Evolutionary conservation across 352 stramenopile genomes (phyloP).

Genomic region (Pythium aquatile): DNA sequence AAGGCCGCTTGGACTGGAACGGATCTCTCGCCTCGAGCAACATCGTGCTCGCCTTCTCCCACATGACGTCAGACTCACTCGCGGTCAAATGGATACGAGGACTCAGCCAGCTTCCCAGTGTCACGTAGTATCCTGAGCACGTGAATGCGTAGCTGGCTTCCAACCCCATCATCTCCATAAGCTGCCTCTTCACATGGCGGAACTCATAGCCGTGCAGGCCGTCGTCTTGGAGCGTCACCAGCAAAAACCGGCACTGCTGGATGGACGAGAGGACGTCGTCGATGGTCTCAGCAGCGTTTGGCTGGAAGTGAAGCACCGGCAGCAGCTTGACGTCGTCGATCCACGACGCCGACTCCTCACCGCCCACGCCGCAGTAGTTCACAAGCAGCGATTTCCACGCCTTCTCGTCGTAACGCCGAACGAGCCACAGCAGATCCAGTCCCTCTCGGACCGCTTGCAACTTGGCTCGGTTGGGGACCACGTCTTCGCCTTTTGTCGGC

Average conservation of each 20-base stretch:
- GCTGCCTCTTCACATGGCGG: neutral
- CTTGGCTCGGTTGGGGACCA: neutral
- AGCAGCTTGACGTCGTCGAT: conserved; percentile 29
- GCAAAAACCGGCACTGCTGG: conserved; percentile 10
- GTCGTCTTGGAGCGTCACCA: conserved; percentile 12
- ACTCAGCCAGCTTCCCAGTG: conserved; percentile 12
- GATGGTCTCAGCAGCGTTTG: conserved; percentile 8
- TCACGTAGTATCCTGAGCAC: conserved; percentile 4
- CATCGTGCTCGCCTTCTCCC: conserved; percentile 3
- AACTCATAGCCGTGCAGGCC: neutral
- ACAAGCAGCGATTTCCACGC: conserved; percentile 36
- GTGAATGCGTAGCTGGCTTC: neutral
- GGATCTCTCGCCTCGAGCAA: neutral
- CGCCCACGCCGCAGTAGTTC: conserved; percentile 27
- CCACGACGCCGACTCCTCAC: conserved; percentile 31
- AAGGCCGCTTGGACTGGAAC: neutral
- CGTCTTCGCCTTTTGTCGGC: neutral
- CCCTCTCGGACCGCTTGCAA: conserved; percentile 28
- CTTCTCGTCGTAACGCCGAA: conserved; percentile 33
- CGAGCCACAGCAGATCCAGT: conserved; percentile 39
- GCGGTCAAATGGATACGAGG: conserved; percentile 6
- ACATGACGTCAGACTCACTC: conserved; percentile 6
- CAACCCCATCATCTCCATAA: neutral
- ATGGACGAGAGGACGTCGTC: neutral
- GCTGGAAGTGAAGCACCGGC: conserved; percentile 29